Percentiles rank a stretch among this genome's conserved stretches.
phyloP scores from a whole-genome alignment of 2,329 filamentous ascomycete species.

The Neonectria magnoliae region DNA sequence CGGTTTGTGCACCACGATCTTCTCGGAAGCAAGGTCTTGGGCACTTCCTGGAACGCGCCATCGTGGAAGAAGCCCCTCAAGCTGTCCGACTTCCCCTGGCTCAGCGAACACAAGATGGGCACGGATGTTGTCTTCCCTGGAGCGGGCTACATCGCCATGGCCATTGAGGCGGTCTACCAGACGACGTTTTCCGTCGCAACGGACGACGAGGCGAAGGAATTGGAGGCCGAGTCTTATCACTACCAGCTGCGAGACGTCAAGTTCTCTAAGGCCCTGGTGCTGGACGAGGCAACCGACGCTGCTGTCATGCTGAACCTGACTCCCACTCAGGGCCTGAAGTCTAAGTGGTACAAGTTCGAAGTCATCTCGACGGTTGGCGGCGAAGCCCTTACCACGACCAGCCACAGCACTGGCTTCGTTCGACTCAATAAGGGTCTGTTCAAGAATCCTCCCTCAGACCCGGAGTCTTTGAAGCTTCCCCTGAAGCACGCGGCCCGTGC shows the following conservation, averaged over 20 bases:
- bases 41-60: slow-evolving; percentile 46
- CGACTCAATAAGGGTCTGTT: slow-evolving; percentile 11
- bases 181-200: slow-evolving; percentile 6
- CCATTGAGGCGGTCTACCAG: slow-evolving; percentile 51
- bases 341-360: slow-evolving; percentile 14
- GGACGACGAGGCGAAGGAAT: not conserved
- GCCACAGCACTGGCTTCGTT: slow-evolving; percentile 12
- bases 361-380: slow-evolving; percentile 8
- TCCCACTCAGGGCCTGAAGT: slow-evolving; percentile 2
- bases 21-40: slow-evolving; percentile 49
- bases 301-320: slow-evolving; percentile 14
- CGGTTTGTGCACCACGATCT: slow-evolving; percentile 53
- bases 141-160: slow-evolving; percentile 53
- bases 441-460: not conserved
- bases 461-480: not conserved
- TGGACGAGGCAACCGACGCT: slow-evolving; percentile 13
- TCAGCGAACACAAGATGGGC: slow-evolving; percentile 55
- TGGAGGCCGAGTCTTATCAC: not conserved
- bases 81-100: slow-evolving; percentile 52
- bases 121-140: slow-evolving; percentile 53
- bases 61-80: slow-evolving; percentile 52
- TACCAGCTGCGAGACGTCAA: slow-evolving; percentile 21
- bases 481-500: slow-evolving; percentile 10
- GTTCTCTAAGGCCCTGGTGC: slow-evolving; percentile 16
- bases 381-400: slow-evolving; percentile 6